phyloP scores from a whole-genome alignment of 2,329 filamentous ascomycete species.

The Cercospora sojina region DNA sequence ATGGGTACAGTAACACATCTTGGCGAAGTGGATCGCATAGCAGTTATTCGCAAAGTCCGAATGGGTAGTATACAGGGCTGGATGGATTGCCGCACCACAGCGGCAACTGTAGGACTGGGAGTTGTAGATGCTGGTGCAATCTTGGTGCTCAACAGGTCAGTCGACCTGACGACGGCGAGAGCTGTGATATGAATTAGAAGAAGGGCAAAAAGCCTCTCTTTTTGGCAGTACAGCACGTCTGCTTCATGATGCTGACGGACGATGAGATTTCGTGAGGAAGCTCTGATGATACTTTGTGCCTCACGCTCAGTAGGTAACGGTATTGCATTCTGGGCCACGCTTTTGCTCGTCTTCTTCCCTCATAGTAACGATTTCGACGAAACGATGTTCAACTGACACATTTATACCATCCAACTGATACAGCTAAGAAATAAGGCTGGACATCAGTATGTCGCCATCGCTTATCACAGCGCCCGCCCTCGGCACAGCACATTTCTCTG shows the following conservation, averaged over 20 bases:
- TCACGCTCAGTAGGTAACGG: not conserved
- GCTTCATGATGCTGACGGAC: constrained; percentile 3
- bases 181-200: not conserved
- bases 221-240: constrained; percentile 9
- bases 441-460: not conserved
- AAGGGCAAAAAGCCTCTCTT: not conserved
- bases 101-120: not conserved
- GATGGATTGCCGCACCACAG: not conserved
- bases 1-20: constrained; percentile 12
- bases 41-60: constrained; percentile 20
- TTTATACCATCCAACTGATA: not conserved
- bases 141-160: not conserved
- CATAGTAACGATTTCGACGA: not conserved
- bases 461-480: not conserved
- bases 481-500: not conserved
- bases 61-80: constrained; percentile 6
- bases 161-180: not conserved
- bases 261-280: not conserved
- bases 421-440: not conserved
- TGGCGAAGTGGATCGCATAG: constrained; percentile 17
- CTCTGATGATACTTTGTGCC: constrained; percentile 1
- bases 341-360: not conserved
- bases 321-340: not conserved
- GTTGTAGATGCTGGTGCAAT: constrained; percentile 1
- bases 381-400: not conserved